Evolutionary conservation across 805 yeast species (phyloP).

Genomic region (Kuraishia borneana): DNA sequence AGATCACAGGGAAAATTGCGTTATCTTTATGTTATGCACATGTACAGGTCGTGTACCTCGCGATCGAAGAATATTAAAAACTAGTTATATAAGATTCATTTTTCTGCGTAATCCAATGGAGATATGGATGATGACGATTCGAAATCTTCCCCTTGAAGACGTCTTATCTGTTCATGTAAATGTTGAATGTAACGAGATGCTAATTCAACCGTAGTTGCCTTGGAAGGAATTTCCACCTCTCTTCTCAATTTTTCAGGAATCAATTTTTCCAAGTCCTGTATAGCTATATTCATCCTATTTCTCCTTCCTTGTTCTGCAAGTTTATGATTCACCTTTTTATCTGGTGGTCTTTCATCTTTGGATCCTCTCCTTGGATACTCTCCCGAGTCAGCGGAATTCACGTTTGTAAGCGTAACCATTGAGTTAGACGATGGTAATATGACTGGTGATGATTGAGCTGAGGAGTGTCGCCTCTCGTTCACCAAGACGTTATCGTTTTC

Average conservation of each 20-base stretch:
- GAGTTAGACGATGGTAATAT: conserved; percentile 20
- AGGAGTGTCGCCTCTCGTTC: conserved; percentile 19
- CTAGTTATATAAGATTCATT: too few species aligned
- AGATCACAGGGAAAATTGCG: too few species aligned
- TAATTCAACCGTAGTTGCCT: conserved; percentile 91
- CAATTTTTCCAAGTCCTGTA: conserved; percentile 58
- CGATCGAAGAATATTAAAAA: too few species aligned
- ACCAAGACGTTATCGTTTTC: conserved; percentile 14
- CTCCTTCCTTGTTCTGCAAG: conserved; percentile 95
- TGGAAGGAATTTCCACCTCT: conserved; percentile 64
- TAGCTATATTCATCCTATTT: conserved; percentile 82
- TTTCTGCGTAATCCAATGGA: conserved; percentile 2
- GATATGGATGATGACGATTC: conserved; percentile 2
- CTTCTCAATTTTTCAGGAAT: conserved; percentile 51
- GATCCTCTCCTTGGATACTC: background rate
- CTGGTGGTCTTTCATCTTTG: conserved; percentile 5
- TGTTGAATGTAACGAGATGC: conserved; percentile 61
- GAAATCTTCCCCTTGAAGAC: background rate
- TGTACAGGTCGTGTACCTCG: too few species aligned
- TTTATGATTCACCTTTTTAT: conserved; percentile 70
- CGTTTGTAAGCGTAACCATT: background rate
- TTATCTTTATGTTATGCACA: too few species aligned
- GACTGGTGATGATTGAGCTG: conserved; percentile 22
- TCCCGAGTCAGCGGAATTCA: background rate
- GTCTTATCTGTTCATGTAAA: conserved; percentile 25